phyloP scores from a whole-genome alignment of 164 flowering plant species.

The Vitis cinerea region DNA sequence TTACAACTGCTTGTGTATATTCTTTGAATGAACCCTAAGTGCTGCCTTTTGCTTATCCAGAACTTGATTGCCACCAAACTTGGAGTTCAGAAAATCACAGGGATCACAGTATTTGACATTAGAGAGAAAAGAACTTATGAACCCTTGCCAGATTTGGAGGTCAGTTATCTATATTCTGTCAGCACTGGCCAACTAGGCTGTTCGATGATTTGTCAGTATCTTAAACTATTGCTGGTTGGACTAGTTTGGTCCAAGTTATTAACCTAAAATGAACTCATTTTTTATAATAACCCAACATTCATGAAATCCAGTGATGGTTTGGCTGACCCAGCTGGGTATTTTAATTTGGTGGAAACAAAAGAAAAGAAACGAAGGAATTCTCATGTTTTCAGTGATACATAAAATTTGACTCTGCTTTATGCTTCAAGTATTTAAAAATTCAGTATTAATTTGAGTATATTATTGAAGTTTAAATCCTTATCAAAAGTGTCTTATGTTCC shows the following conservation, averaged over 20 bases:
- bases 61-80: conserved; percentile 79
- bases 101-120: conserved; percentile 67
- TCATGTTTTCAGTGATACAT: background rate
- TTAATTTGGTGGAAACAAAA: no score
- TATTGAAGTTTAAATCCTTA: no score
- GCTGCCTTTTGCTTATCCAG: conserved; percentile 43
- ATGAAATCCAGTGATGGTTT: background rate
- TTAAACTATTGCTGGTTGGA: background rate
- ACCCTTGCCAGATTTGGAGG: conserved; percentile 77
- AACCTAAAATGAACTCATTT: background rate
- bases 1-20: background rate
- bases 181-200: background rate
- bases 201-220: background rate
- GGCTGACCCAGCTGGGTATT: background rate
- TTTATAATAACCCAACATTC: background rate
- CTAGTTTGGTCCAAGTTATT: background rate
- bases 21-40: background rate
- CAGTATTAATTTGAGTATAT: no score
- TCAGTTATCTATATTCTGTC: conserved; percentile 24
- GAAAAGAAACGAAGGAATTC: no score
- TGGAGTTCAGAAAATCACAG: conserved; percentile 86
- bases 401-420: background rate
- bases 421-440: background rate
- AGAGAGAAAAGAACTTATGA: conserved; percentile 65
- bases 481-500: no score